Evolutionary conservation across 1,284 basidiomycete genomes (phyloP), one percentile per base, ranked within the genome.

Genomic region (Pyrrhoderma noxium): DNA sequence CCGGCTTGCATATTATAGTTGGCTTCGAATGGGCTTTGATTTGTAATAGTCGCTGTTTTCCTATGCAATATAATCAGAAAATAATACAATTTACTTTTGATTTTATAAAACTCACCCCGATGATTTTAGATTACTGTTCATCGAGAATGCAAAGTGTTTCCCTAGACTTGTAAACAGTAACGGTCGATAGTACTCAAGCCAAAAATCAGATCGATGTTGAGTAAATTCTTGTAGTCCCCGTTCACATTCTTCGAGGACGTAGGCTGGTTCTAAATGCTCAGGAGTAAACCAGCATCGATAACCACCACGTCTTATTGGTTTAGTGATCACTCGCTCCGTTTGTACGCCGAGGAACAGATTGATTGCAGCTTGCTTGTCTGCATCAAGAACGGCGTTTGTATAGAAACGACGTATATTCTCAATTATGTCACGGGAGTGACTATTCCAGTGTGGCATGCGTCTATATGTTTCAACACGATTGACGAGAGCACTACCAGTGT

Each of bases 401-500:
- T 98, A 99, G 65, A 96, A 98, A 16, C 96, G 81, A 49, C 92
- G 78, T 51, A 99, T 87, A 58, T 96, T 97, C 68, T 98, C 94
- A 48, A 99, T 91, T 60, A 98, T 91, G 65, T 99, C 95, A 22
- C 96, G 78, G 2, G 94, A 97, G 67, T 98, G 96, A 60, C 91
- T 95, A 60, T 93, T 94, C 94, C 95, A 99, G 59, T 97, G 93
- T 0, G 89, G 89, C 75, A 95, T 93, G 22, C 93, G 81, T 39
- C 94, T 82, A 63, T 99, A 99, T 0, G 93, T 98, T 64, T 99
- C 94, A 8, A 98, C 93, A 1, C 95, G 81, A 61, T 99, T 99
- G 36, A 99, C 95, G 4, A 99, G 79, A 0, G 94, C 93, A 62
- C 91, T 94, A 1, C 94, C 94, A 0, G 93, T 96, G 63, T 97